Conservation (phyloP, 2,329 filamentous ascomycete genomes). For the Cercospora citrullina region DNA sequence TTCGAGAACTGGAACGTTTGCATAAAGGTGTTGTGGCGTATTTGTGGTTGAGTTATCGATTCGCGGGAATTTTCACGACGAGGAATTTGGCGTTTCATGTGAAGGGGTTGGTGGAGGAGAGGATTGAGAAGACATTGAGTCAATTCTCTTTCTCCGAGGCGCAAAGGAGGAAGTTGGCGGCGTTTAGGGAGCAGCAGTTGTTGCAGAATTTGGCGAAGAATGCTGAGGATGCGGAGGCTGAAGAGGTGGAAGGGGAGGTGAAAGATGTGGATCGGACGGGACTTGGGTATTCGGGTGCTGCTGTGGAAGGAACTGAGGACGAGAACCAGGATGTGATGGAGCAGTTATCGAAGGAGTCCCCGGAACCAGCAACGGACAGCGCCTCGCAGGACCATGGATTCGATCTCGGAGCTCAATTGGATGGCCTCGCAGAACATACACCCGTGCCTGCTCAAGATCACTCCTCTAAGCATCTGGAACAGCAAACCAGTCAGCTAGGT, state of each 20-base stretch:
- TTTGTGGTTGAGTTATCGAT: slow-evolving; percentile 90
- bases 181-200: slow-evolving; percentile 33
- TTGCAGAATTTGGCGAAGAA: slow-evolving; percentile 12
- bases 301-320: slow-evolving; percentile 11
- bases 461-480: slow-evolving; percentile 3
- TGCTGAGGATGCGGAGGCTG: slow-evolving; percentile 37
- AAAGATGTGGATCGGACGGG: slow-evolving; percentile 31
- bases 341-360: slow-evolving; percentile 7
- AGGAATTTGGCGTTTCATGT: slow-evolving; percentile 75
- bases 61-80: slow-evolving; percentile 74
- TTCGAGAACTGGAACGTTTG: slow-evolving; percentile 70
- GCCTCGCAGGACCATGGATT: background rate
- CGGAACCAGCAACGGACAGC: background rate
- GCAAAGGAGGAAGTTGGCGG: slow-evolving; percentile 32
- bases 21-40: slow-evolving; percentile 85
- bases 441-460: background rate
- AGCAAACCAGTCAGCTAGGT: slow-evolving; percentile 28
- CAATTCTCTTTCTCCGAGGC: slow-evolving; percentile 53
- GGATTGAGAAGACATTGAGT: slow-evolving; percentile 65
- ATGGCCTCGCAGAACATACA: slow-evolving; percentile 9
- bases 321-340: slow-evolving; percentile 17
- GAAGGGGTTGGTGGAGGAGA: slow-evolving; percentile 73
- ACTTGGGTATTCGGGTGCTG: background rate
- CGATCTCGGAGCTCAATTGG: slow-evolving; percentile 15
- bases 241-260: slow-evolving; percentile 41